Evolutionary conservation across 805 yeast species (phyloP).

Genomic region (Wickerhamiella cacticola): DNA sequence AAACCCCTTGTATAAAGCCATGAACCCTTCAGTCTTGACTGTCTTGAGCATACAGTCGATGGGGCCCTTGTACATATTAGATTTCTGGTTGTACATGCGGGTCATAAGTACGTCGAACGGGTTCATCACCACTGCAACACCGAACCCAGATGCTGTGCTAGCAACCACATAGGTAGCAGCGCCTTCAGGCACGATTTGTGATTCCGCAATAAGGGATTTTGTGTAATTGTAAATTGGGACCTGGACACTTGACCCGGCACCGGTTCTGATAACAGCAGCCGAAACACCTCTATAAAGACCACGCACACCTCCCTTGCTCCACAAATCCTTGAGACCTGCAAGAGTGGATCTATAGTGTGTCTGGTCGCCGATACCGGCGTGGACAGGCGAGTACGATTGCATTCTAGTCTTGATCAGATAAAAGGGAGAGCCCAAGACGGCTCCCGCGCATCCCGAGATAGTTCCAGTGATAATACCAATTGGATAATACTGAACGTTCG

Average conservation of each 20-base stretch:
- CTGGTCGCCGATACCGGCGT: conserved; percentile 72
- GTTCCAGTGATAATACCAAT: conserved; percentile 75
- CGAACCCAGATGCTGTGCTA: conserved; percentile 71
- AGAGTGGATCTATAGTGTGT: conserved; percentile 64
- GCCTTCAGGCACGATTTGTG: conserved; percentile 44
- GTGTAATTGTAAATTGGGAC: conserved; percentile 77
- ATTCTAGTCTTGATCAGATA: conserved; percentile 88
- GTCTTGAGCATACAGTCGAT: conserved; percentile 83
- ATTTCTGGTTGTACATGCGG: conserved; percentile 89
- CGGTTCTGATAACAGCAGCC: conserved; percentile 89
- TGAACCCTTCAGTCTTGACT: conserved; percentile 65
- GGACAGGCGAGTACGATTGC: conserved; percentile 70
- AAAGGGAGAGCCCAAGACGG: conserved; percentile 79
- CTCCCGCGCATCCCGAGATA: conserved; percentile 78
- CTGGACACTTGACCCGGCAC: conserved; percentile 92
- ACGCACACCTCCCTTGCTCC: conserved; percentile 51
- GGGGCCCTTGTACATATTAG: conserved; percentile 74
- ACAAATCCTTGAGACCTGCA: conserved; percentile 57
- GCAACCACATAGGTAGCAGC: conserved; percentile 60
- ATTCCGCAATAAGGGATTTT: conserved; percentile 47
- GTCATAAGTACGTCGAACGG: conserved; percentile 96
- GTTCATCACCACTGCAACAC: conserved; percentile 91
- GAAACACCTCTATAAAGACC: conserved; percentile 87
- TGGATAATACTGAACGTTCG: conserved; percentile 39
- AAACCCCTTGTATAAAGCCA: conserved; percentile 89